Conservation (phyloP, 352 stramenopile genomes). For the Lagenidium giganteum region DNA sequence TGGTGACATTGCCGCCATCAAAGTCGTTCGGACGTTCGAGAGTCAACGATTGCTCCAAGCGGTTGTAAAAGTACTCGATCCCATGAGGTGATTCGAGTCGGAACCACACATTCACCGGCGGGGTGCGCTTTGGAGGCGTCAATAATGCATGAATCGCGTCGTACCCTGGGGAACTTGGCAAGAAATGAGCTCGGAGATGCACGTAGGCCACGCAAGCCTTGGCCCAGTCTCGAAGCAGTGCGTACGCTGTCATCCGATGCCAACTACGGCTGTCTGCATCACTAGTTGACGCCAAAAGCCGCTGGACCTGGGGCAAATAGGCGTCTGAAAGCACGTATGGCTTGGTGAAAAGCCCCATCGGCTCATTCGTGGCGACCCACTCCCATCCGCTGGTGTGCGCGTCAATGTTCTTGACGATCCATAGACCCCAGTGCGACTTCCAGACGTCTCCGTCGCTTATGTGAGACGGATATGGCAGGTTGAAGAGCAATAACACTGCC, state of each 20-base stretch:
- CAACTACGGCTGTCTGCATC: constrained; percentile 32
- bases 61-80: constrained; percentile 65
- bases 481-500: constrained; percentile 56
- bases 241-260: constrained; percentile 52
- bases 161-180: constrained; percentile 34
- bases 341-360: constrained; percentile 64
- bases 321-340: constrained; percentile 41
- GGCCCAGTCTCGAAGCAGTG: constrained; percentile 41
- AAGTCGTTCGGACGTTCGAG: constrained; percentile 46
- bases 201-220: constrained; percentile 41
- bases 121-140: constrained; percentile 35
- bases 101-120: constrained; percentile 64
- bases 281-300: constrained; percentile 19
- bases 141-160: constrained; percentile 37
- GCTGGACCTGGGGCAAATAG: constrained; percentile 31
- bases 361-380: constrained; percentile 59
- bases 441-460: constrained; percentile 31
- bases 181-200: constrained; percentile 47
- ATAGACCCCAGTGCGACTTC: constrained; percentile 45
- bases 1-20: constrained; percentile 38
- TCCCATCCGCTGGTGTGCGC: constrained; percentile 55
- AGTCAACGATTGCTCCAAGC: constrained; percentile 32
- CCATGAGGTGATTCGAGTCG: constrained; percentile 33
- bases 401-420: constrained; percentile 79
- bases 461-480: constrained; percentile 18